Base-by-base conservation (phyloP, 163 green algal genomes). In the Chlorella variabilis region DNA sequence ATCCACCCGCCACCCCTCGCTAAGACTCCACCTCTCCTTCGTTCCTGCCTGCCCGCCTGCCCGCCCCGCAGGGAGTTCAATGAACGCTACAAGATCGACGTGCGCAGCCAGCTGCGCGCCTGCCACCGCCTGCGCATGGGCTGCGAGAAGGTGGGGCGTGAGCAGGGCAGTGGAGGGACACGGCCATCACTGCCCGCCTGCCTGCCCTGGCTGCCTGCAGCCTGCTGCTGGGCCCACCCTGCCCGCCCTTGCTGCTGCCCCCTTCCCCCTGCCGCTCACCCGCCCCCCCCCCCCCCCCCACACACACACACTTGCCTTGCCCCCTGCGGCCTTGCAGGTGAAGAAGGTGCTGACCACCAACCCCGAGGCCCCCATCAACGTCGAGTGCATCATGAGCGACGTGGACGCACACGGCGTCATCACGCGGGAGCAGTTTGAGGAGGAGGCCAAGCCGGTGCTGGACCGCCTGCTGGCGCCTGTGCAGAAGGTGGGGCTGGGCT, bases 301-400 rank as follows among this genome's bases (percentile, higher is more conserved):
- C 58, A 34, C 58, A 36, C 58, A 31, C 56, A 63, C 56, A 63
- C 56, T 33, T 23, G 58, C 8, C 58, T 6, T 38, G 15, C 8
- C n/a, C n/a, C n/a, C n/a, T n/a, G n/a, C n/a, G n/a, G n/a, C n/a
- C 25, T 21, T 73, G 58, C 59, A 83, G 77, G 31, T 83, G 36
- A 83, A 69, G 75, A 56, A 25, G 83, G 81, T 98, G n/a, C 92
- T 99, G 80, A 96, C 88, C 42, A 93, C 94, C 75, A 99, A 98
- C 85, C 83, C 93, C 51, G 91, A 98, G 89, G 92, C 94, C 27
- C 87, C 92, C 2, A 78, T 99, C n/a, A 94, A 92, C 80, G 91
- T 99, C 71, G 97, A 99, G 91, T 98, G 94, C 88, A 83, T 99
- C 49, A 97, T 97, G 90, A 91, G 98, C 56, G 97, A 99, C 82